Evolutionary conservation across 148 eudicot species (phyloP), one percentile per base, ranked within the genome.

Genomic region (Mesembryanthemum crystallinum): DNA sequence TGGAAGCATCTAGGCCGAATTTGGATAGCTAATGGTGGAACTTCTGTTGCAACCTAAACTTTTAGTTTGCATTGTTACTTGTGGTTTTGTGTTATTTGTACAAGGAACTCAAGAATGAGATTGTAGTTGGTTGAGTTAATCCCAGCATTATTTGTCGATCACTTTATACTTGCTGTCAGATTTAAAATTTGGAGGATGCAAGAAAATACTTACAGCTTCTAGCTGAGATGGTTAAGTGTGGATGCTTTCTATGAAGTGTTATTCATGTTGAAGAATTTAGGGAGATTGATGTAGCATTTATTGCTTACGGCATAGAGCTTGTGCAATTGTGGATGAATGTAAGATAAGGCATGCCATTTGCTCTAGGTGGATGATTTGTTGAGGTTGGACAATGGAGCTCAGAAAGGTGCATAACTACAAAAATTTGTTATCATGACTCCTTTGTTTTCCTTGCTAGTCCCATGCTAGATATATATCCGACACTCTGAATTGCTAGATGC

Each of bases 31-130:
- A n/a, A n/a, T n/a, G 27, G 27, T 57, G 18, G 61, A 57, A 8
- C 27, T 69, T 23, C 18, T 28, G 58, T 67, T 69, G 72, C 35
- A 2, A 28, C 71, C 23, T 24, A 14, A 67, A 47, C 69, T 66
- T 66, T 23, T 21, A 35, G 52, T 14, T 42, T 4, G 7, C 7
- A 32, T 43, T 21, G 30, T 49, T 23, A 28, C 4, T 37, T 42
- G 55, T 43, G 55, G 10, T 24, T 15, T 37, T 42, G 55, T 43
- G 55, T 23, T 24, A 15, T 24, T 23, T 43, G 55, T 67, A 13
- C 27, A 33, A 64, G 51, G n/a, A 65, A 23, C 27, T 9, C 11
- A 43, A 58, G 57, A 69, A 69, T 47, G 5, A 17, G 58, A 69
- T 47, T 69, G 21, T 69, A 17, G 30, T 39, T 42, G 55, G 32